A percentile compares a stretch with the other conserved stretches of the same genome.
These are phyloP conservation scores for Pseudozyma flocculosa DNA, from an alignment of 1,284 basidiomycete species.

Conservation along the genomic window DNA sequence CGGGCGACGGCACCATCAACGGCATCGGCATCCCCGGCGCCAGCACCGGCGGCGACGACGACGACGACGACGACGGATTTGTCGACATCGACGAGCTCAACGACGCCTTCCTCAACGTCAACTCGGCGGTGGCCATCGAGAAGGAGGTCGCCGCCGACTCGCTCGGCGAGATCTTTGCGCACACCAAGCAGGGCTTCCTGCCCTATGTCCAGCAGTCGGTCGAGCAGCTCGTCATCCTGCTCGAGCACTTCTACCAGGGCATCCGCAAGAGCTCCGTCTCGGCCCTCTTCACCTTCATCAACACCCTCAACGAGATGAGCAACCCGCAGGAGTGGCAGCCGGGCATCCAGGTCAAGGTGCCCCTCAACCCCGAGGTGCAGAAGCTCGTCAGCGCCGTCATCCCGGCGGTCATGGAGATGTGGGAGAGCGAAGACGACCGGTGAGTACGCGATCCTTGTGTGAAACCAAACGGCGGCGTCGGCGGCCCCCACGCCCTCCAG, in stretches of 20 bases:
- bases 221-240: constrained; percentile 76
- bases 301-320: constrained; percentile 88
- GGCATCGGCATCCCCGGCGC: constrained; percentile 67
- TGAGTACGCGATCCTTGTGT: constrained; percentile 67
- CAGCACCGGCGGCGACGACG: constrained; percentile 66
- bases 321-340: constrained; percentile 79
- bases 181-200: constrained; percentile 81
- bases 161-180: constrained; percentile 83
- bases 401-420: constrained; percentile 79
- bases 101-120: constrained; percentile 66
- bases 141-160: constrained; percentile 99
- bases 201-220: constrained; percentile 74
- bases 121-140: constrained; percentile 95
- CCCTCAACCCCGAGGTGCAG: constrained; percentile 75
- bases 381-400: constrained; percentile 78
- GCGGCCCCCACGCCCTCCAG: too few species aligned
- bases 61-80: constrained; percentile 62
- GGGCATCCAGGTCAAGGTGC: constrained; percentile 66
- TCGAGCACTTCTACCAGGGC: constrained; percentile 95
- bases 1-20: constrained; percentile 53
- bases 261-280: constrained; percentile 92
- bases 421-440: constrained; percentile 96
- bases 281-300: constrained; percentile 83
- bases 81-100: constrained; percentile 76
- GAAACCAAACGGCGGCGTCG: too few species aligned